phyloP scores from a whole-genome alignment of 257 asterid genomes.

The Hygrophila difformis region DNA sequence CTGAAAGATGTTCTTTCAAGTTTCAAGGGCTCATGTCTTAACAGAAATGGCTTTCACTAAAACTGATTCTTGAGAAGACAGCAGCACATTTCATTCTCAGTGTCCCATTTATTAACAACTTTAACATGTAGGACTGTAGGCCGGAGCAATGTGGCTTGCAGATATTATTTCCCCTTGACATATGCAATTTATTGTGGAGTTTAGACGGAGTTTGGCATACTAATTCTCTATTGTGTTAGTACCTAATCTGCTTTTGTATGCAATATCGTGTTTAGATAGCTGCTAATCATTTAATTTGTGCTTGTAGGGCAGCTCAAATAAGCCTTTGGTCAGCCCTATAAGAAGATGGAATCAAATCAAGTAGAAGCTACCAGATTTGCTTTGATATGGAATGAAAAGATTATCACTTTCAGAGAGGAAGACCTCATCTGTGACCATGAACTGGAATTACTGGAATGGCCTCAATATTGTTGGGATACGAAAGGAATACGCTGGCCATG shows the following conservation, averaged over 20 bases:
- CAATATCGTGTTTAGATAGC: neutral
- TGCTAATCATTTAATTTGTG: conserved; percentile 10
- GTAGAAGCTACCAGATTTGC: conserved; percentile 91
- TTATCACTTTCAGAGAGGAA: conserved; percentile 78
- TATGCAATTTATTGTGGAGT: too few relatives aligned
- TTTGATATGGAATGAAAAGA: conserved; percentile 81
- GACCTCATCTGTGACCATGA: conserved; percentile 70
- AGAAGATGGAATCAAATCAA: conserved; percentile 89
- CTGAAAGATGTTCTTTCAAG: too few relatives aligned
- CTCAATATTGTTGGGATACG: conserved; percentile 86
- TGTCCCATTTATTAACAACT: too few relatives aligned
- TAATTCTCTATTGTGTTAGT: too few relatives aligned
- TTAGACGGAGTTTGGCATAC: too few relatives aligned
- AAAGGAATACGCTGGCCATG: conserved; percentile 96
- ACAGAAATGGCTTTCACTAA: too few relatives aligned
- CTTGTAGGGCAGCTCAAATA: conserved; percentile 79
- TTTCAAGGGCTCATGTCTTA: too few relatives aligned
- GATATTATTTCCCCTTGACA: too few relatives aligned
- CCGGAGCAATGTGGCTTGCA: too few relatives aligned
- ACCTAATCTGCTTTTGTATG: neutral
- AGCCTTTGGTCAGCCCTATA: conserved; percentile 78
- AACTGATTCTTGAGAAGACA: too few relatives aligned
- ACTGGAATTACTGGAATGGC: conserved; percentile 76
- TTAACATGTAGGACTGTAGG: too few relatives aligned
- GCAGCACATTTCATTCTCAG: too few relatives aligned